Evolutionary conservation across 2,329 filamentous ascomycete genomes (phyloP), one percentile per base, ranked within the genome.

Genomic region (Emmonsia crescens): DNA sequence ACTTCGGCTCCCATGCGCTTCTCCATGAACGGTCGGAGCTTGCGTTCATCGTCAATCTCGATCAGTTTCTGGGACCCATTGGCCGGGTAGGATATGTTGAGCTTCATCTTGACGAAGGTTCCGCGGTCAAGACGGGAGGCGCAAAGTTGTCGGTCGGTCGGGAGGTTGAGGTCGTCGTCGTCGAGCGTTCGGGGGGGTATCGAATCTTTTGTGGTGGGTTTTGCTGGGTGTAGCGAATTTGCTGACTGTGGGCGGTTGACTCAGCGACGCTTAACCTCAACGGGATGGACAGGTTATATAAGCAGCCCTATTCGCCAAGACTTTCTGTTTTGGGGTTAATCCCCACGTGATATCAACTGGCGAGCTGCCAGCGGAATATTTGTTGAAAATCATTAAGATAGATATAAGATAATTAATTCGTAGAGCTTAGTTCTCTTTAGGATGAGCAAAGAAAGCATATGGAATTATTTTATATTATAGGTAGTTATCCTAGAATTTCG

Each of bases 61-160:
- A 99, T 88, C 79, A 99, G 86, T 86, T 99, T 99, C 82, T 99
- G 94, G 77, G 91, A 94, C 87, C 94, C 94, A 83, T 97, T 97
- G 87, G 93, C 91, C 83, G 94, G 94, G 88, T 92, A 96, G 76
- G 84, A 86, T 76, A 87, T 83, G 81, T 87, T 87, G 78, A 87
- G 83, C 83, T 89, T 89, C 87, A 89, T 89, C 82, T 83, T 82
- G 80, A 77, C 80, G 77, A 62, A 59, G 56, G 75, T 72, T 73
- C 72, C 75, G 74, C 73, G 72, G 75, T 77, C 75, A 78, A 78
- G 76, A 77, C 74, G 76, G 74, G 73, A 73, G 72, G 73, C 72
- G 71, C 69, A 67, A 72, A 75, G 74, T 76, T 74, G 75, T 76
- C 70, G 68, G 69, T 67, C 72, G 66, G 68, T 66, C 64, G 60